Evolutionary conservation across 2,329 filamentous ascomycete genomes (phyloP).

Genomic region (Achaetomium macrosporum): DNA sequence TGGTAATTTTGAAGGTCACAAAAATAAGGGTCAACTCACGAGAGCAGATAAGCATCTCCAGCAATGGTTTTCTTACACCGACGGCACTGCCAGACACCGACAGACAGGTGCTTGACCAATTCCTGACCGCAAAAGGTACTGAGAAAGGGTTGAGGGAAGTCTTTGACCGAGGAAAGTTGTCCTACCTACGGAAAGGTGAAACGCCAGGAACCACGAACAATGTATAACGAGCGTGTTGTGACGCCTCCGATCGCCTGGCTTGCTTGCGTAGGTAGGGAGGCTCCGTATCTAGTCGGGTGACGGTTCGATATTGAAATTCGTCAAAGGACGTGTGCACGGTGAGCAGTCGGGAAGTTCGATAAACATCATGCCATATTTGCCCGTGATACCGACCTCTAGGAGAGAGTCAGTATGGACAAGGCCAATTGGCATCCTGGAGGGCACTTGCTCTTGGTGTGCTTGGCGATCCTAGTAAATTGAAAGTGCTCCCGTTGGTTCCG

Average conservation of each 20-base stretch:
- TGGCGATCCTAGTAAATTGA: background rate
- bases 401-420: background rate
- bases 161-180: background rate
- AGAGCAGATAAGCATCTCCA: background rate
- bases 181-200: background rate
- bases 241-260: background rate
- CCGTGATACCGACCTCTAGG: background rate
- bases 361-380: background rate
- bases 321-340: background rate
- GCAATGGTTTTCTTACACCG: background rate
- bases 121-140: too few relatives aligned
- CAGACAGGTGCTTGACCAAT: background rate
- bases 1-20: too few relatives aligned
- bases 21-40: background rate
- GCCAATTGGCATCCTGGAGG: background rate
- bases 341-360: background rate
- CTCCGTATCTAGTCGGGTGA: background rate
- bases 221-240: background rate
- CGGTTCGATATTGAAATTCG: background rate
- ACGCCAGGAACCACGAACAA: background rate
- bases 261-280: background rate
- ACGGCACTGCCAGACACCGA: background rate
- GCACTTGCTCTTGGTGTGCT: background rate
- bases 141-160: background rate
- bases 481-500: background rate